Percentiles rank a stretch among this genome's conserved stretches.
Conservation (phyloP, 78 protist genomes). For the Dictyostelium discoideum region DNA sequence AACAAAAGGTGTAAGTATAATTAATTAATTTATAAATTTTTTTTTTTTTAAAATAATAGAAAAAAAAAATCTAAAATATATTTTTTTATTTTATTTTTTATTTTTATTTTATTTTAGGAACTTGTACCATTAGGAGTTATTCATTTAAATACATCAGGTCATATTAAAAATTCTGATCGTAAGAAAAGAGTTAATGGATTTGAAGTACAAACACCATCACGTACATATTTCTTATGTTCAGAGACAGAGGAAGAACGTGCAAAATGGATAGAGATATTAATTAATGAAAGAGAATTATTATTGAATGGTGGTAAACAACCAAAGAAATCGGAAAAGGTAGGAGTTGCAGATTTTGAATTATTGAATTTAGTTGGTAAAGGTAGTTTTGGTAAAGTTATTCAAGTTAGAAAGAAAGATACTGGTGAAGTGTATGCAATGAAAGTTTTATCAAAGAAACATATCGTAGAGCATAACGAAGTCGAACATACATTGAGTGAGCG, state of each 20-base stretch:
- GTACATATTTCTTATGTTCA: slow-evolving; percentile 72
- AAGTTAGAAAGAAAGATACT: slow-evolving; percentile 86
- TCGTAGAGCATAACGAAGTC: slow-evolving; percentile 91
- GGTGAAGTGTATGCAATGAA: slow-evolving; percentile 90
- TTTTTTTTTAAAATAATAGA: too few relatives aligned
- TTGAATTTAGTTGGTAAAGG: slow-evolving; percentile 93
- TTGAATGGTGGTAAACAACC: slow-evolving; percentile 32
- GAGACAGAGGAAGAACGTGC: slow-evolving; percentile 77
- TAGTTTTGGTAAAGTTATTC: slow-evolving; percentile 95
- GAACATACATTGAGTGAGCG: slow-evolving; percentile 94
- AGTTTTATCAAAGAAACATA: slow-evolving; percentile 85
- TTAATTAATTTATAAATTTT: neutral
- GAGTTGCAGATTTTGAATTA: slow-evolving; percentile 92
- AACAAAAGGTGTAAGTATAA: slow-evolving; percentile 73
- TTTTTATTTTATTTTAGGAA: neutral
- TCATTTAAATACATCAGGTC: slow-evolving; percentile 78
- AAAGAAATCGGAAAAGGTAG: slow-evolving; percentile 71
- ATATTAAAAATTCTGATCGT: slow-evolving; percentile 58
- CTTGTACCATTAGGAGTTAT: slow-evolving; percentile 56
- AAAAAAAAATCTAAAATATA: neutral
- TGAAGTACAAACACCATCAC: slow-evolving; percentile 81
- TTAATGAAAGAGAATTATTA: slow-evolving; percentile 32
- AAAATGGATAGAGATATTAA: slow-evolving; percentile 79
- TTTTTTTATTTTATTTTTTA: neutral
- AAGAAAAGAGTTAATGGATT: slow-evolving; percentile 65